Conservation (phyloP, 2,329 filamentous ascomycete genomes). For the Hymenoscyphus repandus region DNA sequence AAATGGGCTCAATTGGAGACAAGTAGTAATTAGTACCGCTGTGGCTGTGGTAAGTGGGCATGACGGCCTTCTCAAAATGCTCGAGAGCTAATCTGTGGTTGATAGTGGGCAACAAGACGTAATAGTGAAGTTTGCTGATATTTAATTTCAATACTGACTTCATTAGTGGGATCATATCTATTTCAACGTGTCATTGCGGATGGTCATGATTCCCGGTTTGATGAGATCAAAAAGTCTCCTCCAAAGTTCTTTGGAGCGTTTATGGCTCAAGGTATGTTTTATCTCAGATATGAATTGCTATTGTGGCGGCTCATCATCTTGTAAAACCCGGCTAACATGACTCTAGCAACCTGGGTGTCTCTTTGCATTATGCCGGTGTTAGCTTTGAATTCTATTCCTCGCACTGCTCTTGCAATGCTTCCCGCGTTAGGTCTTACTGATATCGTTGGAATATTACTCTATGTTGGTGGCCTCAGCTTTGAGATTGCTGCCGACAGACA, state of each 20-base stretch:
- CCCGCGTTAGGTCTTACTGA: slow-evolving; percentile 47
- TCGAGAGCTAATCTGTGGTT: background rate
- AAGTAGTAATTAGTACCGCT: slow-evolving; percentile 46
- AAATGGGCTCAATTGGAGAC: slow-evolving; percentile 55
- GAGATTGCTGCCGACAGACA: slow-evolving; percentile 60
- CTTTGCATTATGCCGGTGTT: slow-evolving; percentile 62
- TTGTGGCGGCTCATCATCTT: background rate
- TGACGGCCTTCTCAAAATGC: background rate
- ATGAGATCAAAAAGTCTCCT: slow-evolving; percentile 45
- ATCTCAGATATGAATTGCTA: too few species aligned
- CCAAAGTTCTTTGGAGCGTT: slow-evolving; percentile 50
- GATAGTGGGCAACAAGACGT: slow-evolving; percentile 55
- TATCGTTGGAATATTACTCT: slow-evolving; percentile 52
- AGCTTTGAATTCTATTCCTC: slow-evolving; percentile 56
- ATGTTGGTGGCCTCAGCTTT: slow-evolving; percentile 51
- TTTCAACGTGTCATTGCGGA: slow-evolving; percentile 55
- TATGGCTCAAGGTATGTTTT: slow-evolving; percentile 45
- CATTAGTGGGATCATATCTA: slow-evolving; percentile 57
- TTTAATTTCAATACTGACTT: background rate
- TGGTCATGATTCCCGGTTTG: slow-evolving; percentile 55
- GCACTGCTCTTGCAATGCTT: slow-evolving; percentile 44
- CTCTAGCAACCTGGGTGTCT: slow-evolving; percentile 56
- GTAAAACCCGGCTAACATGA: background rate
- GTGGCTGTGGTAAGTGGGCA: slow-evolving; percentile 38
- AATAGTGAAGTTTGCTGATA: slow-evolving; percentile 24